Conservation (phyloP, 768 basidiomycete species). For the Tricholoma bakamatsutake region DNA sequence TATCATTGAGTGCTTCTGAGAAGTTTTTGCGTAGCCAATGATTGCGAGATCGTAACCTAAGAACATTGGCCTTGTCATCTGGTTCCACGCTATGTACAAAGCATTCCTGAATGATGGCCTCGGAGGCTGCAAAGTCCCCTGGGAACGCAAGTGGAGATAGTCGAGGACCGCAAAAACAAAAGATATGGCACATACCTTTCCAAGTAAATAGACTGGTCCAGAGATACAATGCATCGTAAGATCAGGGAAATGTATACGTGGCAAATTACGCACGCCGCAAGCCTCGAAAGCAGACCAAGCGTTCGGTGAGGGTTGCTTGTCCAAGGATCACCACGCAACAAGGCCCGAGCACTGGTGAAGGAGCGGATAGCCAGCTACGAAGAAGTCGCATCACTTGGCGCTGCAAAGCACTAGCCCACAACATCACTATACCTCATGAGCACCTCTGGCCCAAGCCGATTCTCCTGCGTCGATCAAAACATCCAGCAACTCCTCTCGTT, state of each 20-base stretch:
- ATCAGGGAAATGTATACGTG: not conserved
- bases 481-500: slow-evolving; percentile 53
- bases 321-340: slow-evolving; percentile 55
- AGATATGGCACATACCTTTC: slow-evolving; percentile 41
- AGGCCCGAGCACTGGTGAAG: slow-evolving; percentile 50
- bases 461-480: slow-evolving; percentile 65
- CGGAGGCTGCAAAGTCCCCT: slow-evolving; percentile 53
- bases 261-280: slow-evolving; percentile 49
- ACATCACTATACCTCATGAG: slow-evolving; percentile 52
- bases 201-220: slow-evolving; percentile 50
- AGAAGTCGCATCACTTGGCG: not conserved
- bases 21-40: slow-evolving; percentile 57
- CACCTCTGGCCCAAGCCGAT: slow-evolving; percentile 65
- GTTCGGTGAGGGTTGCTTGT: slow-evolving; percentile 38
- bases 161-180: not conserved
- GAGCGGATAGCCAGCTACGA: slow-evolving; percentile 56
- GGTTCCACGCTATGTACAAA: slow-evolving; percentile 38
- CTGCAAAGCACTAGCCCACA: not conserved
- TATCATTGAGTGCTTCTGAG: slow-evolving; percentile 50
- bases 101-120: slow-evolving; percentile 50
- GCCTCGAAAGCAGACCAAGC: slow-evolving; percentile 45
- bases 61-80: slow-evolving; percentile 51
- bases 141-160: slow-evolving; percentile 3
- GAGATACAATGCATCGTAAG: not conserved
- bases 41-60: slow-evolving; percentile 58